A percentile compares a stretch with the other conserved stretches of the same genome.
Evolutionary conservation across 805 yeast species (phyloP).

Genomic region (Diddensiella santjacobensis): DNA sequence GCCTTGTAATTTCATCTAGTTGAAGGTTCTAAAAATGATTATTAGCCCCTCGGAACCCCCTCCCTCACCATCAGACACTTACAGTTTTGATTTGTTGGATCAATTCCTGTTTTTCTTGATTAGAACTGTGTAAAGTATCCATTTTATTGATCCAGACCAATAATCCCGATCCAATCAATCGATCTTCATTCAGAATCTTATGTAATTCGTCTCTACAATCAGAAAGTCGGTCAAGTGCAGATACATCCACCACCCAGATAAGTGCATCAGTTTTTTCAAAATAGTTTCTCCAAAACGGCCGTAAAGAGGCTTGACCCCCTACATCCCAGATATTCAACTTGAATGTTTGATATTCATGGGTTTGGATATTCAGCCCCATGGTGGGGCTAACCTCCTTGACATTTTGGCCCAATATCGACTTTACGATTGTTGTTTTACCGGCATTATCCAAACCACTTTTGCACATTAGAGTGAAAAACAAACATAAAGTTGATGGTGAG

Average conservation of each 20-base stretch:
- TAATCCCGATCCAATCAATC: constrained; percentile 65
- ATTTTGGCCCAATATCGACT: constrained; percentile 49
- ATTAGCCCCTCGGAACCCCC: not conserved
- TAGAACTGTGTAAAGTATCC: constrained; percentile 46
- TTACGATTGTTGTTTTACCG: constrained; percentile 85
- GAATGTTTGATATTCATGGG: constrained; percentile 41
- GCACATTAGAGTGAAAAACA: not conserved
- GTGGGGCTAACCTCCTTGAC: constrained; percentile 71
- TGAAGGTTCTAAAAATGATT: constrained; percentile 25
- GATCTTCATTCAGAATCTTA: constrained; percentile 60
- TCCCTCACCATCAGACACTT: constrained; percentile 5
- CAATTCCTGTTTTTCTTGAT: constrained; percentile 11
- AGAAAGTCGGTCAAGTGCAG: constrained; percentile 52
- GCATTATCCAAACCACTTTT: constrained; percentile 76
- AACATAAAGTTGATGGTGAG: not conserved
- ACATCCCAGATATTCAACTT: constrained; percentile 59
- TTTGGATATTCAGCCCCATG: constrained; percentile 79
- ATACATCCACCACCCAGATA: constrained; percentile 81
- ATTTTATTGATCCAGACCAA: constrained; percentile 69
- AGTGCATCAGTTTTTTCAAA: constrained; percentile 76
- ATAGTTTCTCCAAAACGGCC: constrained; percentile 93
- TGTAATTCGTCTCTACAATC: constrained; percentile 67
- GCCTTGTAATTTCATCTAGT: constrained; percentile 33
- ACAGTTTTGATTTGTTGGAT: constrained; percentile 14
- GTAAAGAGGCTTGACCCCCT: constrained; percentile 80